These are phyloP conservation scores for Teunomyces atbi DNA, from an alignment of 805 yeast genomes.

Conservation along the genomic window DNA sequence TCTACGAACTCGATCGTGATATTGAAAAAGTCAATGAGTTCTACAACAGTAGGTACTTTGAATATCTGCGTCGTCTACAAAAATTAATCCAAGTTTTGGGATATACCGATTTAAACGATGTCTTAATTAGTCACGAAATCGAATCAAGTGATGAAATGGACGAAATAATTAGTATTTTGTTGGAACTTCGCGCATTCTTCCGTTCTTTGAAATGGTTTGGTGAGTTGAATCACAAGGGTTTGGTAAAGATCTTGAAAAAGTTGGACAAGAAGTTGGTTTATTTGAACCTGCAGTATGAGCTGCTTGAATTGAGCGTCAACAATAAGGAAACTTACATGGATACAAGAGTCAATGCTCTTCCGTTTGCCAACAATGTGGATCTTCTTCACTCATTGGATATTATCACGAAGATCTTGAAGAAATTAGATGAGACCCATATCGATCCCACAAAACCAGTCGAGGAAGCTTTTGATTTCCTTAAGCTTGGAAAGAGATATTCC, in stretches of 20 bases:
- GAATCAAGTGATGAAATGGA: slow-evolving; percentile 42
- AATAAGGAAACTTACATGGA: slow-evolving; percentile 45
- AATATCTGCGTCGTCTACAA: slow-evolving; percentile 68
- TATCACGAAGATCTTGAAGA: slow-evolving; percentile 52
- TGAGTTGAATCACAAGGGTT: slow-evolving; percentile 87
- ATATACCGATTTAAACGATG: slow-evolving; percentile 14
- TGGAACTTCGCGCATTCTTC: slow-evolving; percentile 72
- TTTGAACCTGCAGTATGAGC: slow-evolving; percentile 15
- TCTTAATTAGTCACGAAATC: slow-evolving; percentile 25
- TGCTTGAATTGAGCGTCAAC: slow-evolving; percentile 13
- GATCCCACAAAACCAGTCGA: slow-evolving; percentile 1
- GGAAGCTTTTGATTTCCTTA: slow-evolving; percentile 16
- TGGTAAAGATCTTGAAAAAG: slow-evolving; percentile 83
- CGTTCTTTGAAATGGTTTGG: slow-evolving; percentile 92
- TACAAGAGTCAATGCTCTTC: slow-evolving; percentile 68
- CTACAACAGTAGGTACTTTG: slow-evolving; percentile 68
- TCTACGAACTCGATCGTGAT: slow-evolving; percentile 74
- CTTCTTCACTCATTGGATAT: slow-evolving; percentile 51
- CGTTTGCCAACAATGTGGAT: slow-evolving; percentile 73
- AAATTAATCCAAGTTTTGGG: slow-evolving; percentile 40
- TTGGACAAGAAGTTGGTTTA: slow-evolving; percentile 69
- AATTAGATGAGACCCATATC: slow-evolving; percentile 25
- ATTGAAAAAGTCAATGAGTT: slow-evolving; percentile 79
- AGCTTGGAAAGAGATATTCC: slow-evolving; percentile 24
- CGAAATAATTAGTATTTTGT: slow-evolving; percentile 49